Evolutionary conservation across 2,329 filamentous ascomycete species (phyloP).

Genomic region (Aspergillus ochraceoroseus): DNA sequence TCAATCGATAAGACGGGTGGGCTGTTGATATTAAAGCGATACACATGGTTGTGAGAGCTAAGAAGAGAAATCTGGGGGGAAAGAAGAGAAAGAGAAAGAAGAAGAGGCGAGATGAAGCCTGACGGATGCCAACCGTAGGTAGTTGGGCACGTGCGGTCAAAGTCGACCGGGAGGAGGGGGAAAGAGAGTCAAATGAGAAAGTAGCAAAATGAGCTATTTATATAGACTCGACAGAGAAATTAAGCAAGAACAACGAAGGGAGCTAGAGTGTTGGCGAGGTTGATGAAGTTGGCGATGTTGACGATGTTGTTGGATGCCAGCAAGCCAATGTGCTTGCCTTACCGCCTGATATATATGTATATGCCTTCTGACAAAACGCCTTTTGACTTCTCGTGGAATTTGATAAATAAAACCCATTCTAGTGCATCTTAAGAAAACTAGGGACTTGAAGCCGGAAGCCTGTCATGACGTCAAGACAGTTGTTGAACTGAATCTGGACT

Average conservation of each 20-base stretch:
- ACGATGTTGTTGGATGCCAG: neutral
- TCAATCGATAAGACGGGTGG: constrained; percentile 62
- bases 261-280: too few species aligned
- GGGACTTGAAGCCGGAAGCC: too few species aligned
- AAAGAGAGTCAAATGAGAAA: too few species aligned
- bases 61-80: neutral
- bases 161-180: too few species aligned
- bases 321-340: neutral
- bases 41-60: constrained; percentile 51
- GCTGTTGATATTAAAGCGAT: constrained; percentile 64
- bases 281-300: too few species aligned
- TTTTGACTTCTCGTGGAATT: neutral
- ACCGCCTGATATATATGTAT: constrained; percentile 1
- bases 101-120: neutral
- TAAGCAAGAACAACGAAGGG: too few species aligned
- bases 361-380: too few species aligned
- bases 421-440: too few species aligned
- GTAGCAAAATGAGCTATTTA: too few species aligned
- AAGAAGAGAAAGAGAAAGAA: neutral
- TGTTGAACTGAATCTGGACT: neutral
- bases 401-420: too few species aligned
- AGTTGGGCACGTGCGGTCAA: constrained; percentile 11
- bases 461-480: constrained; percentile 14
- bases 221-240: too few species aligned
- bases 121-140: constrained; percentile 1